Evolutionary conservation across 768 basidiomycete species (phyloP), one percentile per base, ranked within the genome.

Genomic region (Tricholoma sp.): DNA sequence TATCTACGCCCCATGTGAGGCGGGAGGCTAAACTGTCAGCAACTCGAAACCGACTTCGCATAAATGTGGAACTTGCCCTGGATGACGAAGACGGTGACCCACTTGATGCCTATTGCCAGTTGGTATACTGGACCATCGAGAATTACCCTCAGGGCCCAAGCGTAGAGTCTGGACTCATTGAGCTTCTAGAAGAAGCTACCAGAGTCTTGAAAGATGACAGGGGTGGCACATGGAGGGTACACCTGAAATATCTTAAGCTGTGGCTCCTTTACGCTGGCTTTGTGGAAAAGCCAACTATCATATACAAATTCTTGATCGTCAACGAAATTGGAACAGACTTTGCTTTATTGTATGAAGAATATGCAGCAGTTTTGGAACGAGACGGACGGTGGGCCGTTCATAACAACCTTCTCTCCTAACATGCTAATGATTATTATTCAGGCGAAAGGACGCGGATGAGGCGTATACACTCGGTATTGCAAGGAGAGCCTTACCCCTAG

Each of bases 251-350:
- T 70, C 79, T 98, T 54, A 93, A 94, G 66, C 75, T 98, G 13
- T 99, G 97, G 97, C 77, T 94, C 51, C 82, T 94, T 48, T 99
- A 98, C 69, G 90, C 95, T 13, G 86, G 85, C 68, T 89, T 91
- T 67, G 92, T 98, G 51, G 95, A 98, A 73, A 85, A 85, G 65
- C 88, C 94, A 41, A 83, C 84, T 13, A 81, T 94, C 68, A 88
- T 98, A 61, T 98, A 89, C 77, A 81, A 84, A 60, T 98, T 94
- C 72, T 72, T 98, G 67, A 78, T 97, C 60, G 87, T 86, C 5
- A 94, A 94, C 63, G 93, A 97, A 62, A 89, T 98, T 61, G 97
- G 94, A 4, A 88, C 91, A 45, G 75, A 73, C 7, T 84, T 87
- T 64, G 86, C 89, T 4, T 69, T 92, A 42, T 74, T 98, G 24